Evolutionary conservation across 306 rosid genomes (phyloP).

Genomic region (Casuarina cunninghamiana): DNA sequence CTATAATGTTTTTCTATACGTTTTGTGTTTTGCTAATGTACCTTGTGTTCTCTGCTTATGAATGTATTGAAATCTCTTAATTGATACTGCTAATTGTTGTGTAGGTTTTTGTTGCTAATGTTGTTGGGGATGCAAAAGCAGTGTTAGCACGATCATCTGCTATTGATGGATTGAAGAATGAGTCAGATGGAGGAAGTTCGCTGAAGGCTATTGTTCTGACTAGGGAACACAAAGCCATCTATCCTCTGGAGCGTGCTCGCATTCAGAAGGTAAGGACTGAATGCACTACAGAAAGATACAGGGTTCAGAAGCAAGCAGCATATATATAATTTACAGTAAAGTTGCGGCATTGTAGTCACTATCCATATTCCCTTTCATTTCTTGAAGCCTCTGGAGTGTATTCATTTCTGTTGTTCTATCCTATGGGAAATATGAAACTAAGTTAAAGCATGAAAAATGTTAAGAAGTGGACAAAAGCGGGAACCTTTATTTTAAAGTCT

Average conservation of each 20-base stretch:
- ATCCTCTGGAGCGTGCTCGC: constrained; percentile 81
- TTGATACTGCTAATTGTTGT: constrained; percentile 24
- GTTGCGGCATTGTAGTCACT: not conserved
- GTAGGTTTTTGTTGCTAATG: constrained; percentile 78
- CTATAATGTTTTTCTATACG: too few species aligned
- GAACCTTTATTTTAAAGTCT: not conserved
- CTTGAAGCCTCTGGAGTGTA: not conserved
- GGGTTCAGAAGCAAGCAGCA: not conserved
- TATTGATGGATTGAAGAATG: constrained; percentile 42
- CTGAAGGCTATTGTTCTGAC: constrained; percentile 89
- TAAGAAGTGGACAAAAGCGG: not conserved
- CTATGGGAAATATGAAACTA: not conserved
- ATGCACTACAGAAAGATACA: not conserved
- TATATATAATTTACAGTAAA: not conserved
- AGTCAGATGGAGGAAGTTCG: constrained; percentile 40
- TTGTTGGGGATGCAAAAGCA: constrained; percentile 95
- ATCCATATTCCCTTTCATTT: not conserved
- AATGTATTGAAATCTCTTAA: not conserved
- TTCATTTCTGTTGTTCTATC: not conserved
- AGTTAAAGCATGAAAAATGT: not conserved
- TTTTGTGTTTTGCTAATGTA: too few species aligned
- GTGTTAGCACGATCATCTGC: constrained; percentile 72
- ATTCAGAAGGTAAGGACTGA: constrained; percentile 72
- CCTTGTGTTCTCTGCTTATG: too few species aligned
- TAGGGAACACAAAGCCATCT: constrained; percentile 89